Base-by-base conservation (phyloP, 2,329 filamentous ascomycete genomes). In the Colletotrichum abscissum region DNA sequence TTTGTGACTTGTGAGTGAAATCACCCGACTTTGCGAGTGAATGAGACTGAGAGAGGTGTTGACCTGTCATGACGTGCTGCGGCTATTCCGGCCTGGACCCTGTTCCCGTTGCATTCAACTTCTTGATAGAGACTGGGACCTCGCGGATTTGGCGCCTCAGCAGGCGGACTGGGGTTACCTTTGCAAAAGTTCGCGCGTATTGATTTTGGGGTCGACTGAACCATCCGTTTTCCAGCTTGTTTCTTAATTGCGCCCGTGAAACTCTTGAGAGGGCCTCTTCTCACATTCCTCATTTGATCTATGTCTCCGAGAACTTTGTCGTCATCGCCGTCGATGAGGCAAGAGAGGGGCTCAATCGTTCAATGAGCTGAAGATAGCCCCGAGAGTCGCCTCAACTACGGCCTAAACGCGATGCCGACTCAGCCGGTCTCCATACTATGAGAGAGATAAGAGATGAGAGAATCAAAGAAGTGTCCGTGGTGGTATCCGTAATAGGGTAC, bases 21-120 rank as follows among this genome's bases (percentile, higher is more conserved):
- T 49, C 16, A 49, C 38, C 38, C 38, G 38, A 42, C 38, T 42
- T 8, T 19, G 42, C 19, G 8, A 49, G 38, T 49, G 42, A 49
- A 4, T 49, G 42, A 49, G 19, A 49, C 19, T 49, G 42, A 11
- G 42, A 49, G 19, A 49, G 42, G 16, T 22, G 42, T 22, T 49
- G 42, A 56, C 58, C 28, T 64, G 46, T 52, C 58, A 64, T 69
- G 71, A 71, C 71, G 71, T 71, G 71, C 71, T 71, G 60, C 38
- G 54, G 65, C 22, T 42, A 33, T 42, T 58, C 38, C 38, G 54
- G 30, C 54, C 49, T 58, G 59, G 42, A 64, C 70, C 66, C 70
- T 73, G 60, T n/a, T 46, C 38, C 55, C n/a, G 30, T 49, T 52
- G 63, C 55, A 59, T 57, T 24, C n/a, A 22, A 22, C 30, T 57